A percentile compares a stretch with the other conserved stretches of the same genome.
These are phyloP conservation scores for Hypericum androsaemum DNA, from an alignment of 345 rosid genomes.

Conservation along the genomic window DNA sequence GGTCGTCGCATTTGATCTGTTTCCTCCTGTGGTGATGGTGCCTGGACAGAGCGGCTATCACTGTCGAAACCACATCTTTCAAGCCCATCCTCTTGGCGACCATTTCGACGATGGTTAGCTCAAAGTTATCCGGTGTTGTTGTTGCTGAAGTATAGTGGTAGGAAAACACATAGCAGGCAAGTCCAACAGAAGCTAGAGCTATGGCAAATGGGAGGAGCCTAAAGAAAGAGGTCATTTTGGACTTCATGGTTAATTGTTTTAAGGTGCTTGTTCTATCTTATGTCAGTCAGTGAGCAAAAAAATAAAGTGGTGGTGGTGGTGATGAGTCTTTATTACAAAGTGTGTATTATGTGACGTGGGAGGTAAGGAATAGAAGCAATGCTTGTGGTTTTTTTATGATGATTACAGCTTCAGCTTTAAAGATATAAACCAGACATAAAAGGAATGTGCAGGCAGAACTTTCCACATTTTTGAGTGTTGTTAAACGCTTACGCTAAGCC, in stretches of 20 bases:
- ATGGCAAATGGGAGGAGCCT: slow-evolving; percentile 31
- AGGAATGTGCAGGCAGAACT: background rate
- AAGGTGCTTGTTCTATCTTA: background rate
- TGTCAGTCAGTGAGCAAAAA: background rate
- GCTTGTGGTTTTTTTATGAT: too few relatives aligned
- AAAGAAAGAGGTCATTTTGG: slow-evolving; percentile 18
- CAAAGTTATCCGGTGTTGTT: background rate
- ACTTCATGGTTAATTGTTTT: slow-evolving; percentile 15
- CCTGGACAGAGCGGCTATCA: slow-evolving; percentile 7
- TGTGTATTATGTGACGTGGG: slow-evolving; percentile 27
- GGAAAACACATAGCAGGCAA: slow-evolving; percentile 15
- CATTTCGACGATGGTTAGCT: slow-evolving; percentile 8
- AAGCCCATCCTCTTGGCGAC: slow-evolving; percentile 8
- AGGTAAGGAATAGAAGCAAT: slow-evolving; percentile 20
- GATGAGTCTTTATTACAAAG: background rate
- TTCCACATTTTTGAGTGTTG: background rate
- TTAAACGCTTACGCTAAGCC: slow-evolving; percentile 1
- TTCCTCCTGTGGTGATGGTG: slow-evolving; percentile 15
- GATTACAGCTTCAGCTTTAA: too few relatives aligned
- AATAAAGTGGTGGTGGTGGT: slow-evolving; percentile 1
- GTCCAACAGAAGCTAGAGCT: slow-evolving; percentile 24
- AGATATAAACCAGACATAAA: too few relatives aligned
- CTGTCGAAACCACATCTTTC: slow-evolving; percentile 9
- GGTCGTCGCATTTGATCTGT: slow-evolving; percentile 21
- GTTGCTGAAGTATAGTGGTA: slow-evolving; percentile 3